These are phyloP conservation scores for Acidomyces sp. DNA, from an alignment of 495 filamentous ascomycete genomes.

Conservation along the genomic window DNA sequence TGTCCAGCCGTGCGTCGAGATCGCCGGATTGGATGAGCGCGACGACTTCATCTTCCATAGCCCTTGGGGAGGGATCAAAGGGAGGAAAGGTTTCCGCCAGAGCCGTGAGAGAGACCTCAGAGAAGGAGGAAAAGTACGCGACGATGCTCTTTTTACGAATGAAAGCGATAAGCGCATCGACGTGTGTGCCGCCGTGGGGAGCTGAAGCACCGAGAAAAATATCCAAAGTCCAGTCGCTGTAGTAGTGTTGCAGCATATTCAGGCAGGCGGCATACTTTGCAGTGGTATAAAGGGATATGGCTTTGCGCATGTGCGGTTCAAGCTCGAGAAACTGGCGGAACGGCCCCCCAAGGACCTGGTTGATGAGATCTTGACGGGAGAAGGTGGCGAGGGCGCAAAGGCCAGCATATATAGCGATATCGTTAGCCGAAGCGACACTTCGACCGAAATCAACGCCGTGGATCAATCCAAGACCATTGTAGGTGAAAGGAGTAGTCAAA, in stretches of 20 bases:
- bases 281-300: conserved; percentile 73
- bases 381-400: conserved; percentile 84
- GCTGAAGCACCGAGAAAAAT: conserved; percentile 65
- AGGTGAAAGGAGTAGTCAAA: conserved; percentile 41
- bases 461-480: conserved; percentile 30
- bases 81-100: conserved; percentile 28
- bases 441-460: conserved; percentile 29
- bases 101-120: conserved; percentile 28
- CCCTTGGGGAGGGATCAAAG: conserved; percentile 32
- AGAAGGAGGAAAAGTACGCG: conserved; percentile 53
- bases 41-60: conserved; percentile 62
- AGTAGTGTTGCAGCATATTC: conserved; percentile 65
- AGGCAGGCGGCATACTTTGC: conserved; percentile 78
- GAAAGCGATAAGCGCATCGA: conserved; percentile 51
- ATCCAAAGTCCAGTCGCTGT: conserved; percentile 76
- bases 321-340: conserved; percentile 86
- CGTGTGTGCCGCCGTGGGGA: conserved; percentile 42
- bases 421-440: conserved; percentile 66
- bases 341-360: conserved; percentile 60
- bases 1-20: conserved; percentile 72
- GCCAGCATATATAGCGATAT: conserved; percentile 83
- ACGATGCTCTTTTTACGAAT: conserved; percentile 85
- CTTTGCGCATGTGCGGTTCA: conserved; percentile 86
- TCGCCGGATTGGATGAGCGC: conserved; percentile 57
- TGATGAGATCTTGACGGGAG: conserved; percentile 62